phyloP scores from a whole-genome alignment of 495 filamentous ascomycete species.

The Penicillium pancosmium region DNA sequence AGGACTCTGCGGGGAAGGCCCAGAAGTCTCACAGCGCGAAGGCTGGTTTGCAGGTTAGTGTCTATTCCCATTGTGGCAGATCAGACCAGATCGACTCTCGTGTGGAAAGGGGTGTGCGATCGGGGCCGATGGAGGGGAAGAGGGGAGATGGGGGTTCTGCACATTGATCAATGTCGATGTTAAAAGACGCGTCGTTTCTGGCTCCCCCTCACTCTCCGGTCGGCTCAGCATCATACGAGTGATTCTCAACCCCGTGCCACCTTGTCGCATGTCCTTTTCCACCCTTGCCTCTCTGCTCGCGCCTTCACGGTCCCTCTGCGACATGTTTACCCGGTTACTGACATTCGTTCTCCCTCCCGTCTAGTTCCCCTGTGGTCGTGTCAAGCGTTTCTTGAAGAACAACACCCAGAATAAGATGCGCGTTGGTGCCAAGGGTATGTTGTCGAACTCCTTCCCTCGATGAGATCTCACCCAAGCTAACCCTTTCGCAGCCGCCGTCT shows the following conservation, averaged over 20 bases:
- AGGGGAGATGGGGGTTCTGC: neutral
- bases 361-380: slow-evolving; percentile 98
- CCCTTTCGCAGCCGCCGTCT: slow-evolving; percentile 73
- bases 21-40: slow-evolving; percentile 98
- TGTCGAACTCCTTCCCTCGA: neutral
- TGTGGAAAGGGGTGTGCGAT: slow-evolving; percentile 16
- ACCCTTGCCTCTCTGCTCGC: neutral
- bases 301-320: neutral
- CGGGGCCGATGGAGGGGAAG: slow-evolving; percentile 1
- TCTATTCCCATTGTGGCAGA: slow-evolving; percentile 9
- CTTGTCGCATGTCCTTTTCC: slow-evolving; percentile 19
- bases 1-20: slow-evolving; percentile 74
- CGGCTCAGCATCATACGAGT: neutral
- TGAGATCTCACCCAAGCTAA: slow-evolving; percentile 7
- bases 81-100: neutral
- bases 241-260: neutral
- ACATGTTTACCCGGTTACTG: slow-evolving; percentile 10
- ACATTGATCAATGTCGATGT: slow-evolving; percentile 11
- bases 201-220: slow-evolving; percentile 18
- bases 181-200: slow-evolving; percentile 29
- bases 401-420: slow-evolving; percentile 99
- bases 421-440: slow-evolving; percentile 87
- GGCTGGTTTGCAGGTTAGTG: slow-evolving; percentile 95
- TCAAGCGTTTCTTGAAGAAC: slow-evolving; percentile 99
- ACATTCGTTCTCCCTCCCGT: slow-evolving; percentile 10